Evolutionary conservation across 768 basidiomycete species (phyloP).

Genomic region (Kwoniella sp.): DNA sequence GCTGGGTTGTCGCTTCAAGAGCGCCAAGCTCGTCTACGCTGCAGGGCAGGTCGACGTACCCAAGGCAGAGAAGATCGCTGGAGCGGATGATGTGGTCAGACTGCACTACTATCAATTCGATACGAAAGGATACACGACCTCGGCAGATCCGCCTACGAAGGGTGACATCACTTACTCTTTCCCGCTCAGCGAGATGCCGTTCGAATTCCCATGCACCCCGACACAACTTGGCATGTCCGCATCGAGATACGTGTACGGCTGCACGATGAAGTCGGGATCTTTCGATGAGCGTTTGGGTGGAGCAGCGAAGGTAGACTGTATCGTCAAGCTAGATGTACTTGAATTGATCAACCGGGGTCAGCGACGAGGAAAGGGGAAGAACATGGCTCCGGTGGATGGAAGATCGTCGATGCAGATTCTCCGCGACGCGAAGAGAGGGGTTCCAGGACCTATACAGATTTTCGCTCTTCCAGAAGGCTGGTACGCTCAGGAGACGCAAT

Average conservation of each 20-base stretch:
- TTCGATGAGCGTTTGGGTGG: slow-evolving; percentile 57
- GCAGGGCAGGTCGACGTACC: slow-evolving; percentile 56
- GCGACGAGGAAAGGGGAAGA: slow-evolving; percentile 37
- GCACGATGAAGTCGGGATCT: slow-evolving; percentile 56
- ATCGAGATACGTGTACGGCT: slow-evolving; percentile 56
- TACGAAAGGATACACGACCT: slow-evolving; percentile 1
- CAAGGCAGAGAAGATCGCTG: slow-evolving; percentile 33
- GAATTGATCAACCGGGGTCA: slow-evolving; percentile 43
- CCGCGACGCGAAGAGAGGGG: slow-evolving; percentile 37
- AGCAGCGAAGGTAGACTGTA: slow-evolving; percentile 58
- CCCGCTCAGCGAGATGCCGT: slow-evolving; percentile 56
- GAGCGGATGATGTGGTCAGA: slow-evolving; percentile 53
- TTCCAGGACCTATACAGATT: slow-evolving; percentile 48
- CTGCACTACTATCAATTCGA: slow-evolving; percentile 56
- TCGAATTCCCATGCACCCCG: slow-evolving; percentile 57
- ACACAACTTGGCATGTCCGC: slow-evolving; percentile 47
- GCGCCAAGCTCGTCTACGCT: slow-evolving; percentile 57
- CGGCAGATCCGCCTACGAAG: slow-evolving; percentile 14
- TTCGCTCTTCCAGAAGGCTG: slow-evolving; percentile 53
- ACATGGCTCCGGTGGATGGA: slow-evolving; percentile 46
- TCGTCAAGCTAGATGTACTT: slow-evolving; percentile 57
- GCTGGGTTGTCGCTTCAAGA: slow-evolving; percentile 56
- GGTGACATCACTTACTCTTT: slow-evolving; percentile 52
- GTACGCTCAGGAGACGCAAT: slow-evolving; percentile 57
- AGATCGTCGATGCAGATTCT: slow-evolving; percentile 49